Base-by-base conservation (phyloP, 345 rosid genomes). In the Salix koriyanagi region DNA sequence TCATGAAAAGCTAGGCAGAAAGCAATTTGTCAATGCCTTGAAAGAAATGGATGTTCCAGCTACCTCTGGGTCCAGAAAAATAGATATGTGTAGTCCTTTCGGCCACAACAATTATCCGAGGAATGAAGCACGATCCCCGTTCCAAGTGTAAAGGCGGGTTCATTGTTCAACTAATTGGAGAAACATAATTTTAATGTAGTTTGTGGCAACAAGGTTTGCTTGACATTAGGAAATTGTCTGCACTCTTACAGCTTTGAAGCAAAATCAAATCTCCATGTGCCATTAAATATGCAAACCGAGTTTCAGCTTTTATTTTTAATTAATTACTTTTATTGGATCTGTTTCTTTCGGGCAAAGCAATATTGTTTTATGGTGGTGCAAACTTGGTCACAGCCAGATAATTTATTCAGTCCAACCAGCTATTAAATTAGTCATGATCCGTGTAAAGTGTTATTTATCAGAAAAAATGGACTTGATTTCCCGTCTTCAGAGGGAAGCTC, bases 21-120 rank as follows among this genome's bases (percentile, higher is more conserved):
- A 37, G n/a, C 21, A 76, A 26, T 60, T 69, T 58, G 74, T 69
- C 79, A 60, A 76, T 76, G 69, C 69, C 79, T 76, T 69, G 67
- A 56, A 13, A 23, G n/a, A 2, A 23, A 28, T 39, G 73, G 42
- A 41, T 58, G 73, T 44, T 9, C 62, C 1, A 9, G 62, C 62
- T 56, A 1, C n/a, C 58, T 50, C 6, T 4, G n/a, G 58, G n/a
- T 50, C 12, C 62, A 9, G 25, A n/a, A 56, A n/a, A 56, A 30
- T n/a, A 56, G 28, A n/a, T n/a, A 3, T 1, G 7, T 4, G n/a
- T 1, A 23, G 26, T 56, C 1, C 26, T n/a, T 26, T 56, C 3
- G 13, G 25, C 26, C 62, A 1, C 28, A n/a, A 0, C 62, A n/a
- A 56, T 56, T 56, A n/a, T 21, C 23, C 12, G n/a, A 9, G 28